Percentiles rank a stretch among this genome's conserved stretches.
Conservation (phyloP, 495 filamentous ascomycete species). For the Trichoderma reesei region DNA sequence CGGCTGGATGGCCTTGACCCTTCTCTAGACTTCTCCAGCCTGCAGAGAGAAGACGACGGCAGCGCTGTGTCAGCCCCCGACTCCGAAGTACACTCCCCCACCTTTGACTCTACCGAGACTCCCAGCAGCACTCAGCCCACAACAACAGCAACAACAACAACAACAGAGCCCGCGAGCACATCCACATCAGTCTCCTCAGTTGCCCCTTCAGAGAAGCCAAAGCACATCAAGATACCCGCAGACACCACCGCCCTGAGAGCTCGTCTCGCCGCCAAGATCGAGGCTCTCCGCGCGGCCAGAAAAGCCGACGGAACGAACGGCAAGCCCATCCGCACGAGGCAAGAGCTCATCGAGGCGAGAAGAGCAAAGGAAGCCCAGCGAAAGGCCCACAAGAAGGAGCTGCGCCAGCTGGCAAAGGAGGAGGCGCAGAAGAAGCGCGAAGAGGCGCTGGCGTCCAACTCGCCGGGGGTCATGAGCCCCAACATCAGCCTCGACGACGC, state of each 20-base stretch:
- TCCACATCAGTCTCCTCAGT: constrained; percentile 65
- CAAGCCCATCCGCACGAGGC: constrained; percentile 65
- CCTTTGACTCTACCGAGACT: constrained; percentile 45
- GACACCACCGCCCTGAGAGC: constrained; percentile 61
- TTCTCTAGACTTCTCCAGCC: constrained; percentile 36
- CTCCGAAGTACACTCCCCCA: constrained; percentile 50
- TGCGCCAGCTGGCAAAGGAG: constrained; percentile 61
- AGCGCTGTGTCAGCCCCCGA: constrained; percentile 39
- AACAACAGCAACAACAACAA: constrained; percentile 11
- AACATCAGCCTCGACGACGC: constrained; percentile 53
- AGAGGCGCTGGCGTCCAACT: constrained; percentile 55
- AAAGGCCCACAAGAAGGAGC: constrained; percentile 76
- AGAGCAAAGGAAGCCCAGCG: constrained; percentile 78
- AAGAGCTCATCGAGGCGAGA: constrained; percentile 82
- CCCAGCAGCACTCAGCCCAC: constrained; percentile 24
- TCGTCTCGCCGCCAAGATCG: constrained; percentile 69
- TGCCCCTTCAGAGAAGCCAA: constrained; percentile 46
- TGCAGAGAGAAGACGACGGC: constrained; percentile 33
- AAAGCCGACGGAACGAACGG: constrained; percentile 77
- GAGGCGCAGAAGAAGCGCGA: constrained; percentile 62
- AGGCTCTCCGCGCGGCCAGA: constrained; percentile 66
- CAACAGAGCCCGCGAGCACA: constrained; percentile 42
- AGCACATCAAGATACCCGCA: constrained; percentile 43
- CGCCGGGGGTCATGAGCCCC: constrained; percentile 52
- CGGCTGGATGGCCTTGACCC: constrained; percentile 7